Conservation (phyloP, 306 rosid genomes). For the Prunus kanzakura region DNA sequence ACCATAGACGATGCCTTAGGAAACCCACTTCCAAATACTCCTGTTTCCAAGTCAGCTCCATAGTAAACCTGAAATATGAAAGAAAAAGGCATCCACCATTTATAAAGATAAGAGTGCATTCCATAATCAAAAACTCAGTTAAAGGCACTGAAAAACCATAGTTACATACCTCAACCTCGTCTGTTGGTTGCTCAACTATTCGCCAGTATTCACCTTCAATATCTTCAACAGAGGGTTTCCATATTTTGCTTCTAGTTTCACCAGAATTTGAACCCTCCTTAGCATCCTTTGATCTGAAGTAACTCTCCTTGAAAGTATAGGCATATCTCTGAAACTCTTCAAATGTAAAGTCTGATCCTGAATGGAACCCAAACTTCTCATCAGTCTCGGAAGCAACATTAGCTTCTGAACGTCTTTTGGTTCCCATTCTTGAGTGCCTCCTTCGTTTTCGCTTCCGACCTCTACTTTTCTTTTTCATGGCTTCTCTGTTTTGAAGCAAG, state of each 20-base stretch:
- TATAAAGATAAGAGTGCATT: constrained; percentile 6
- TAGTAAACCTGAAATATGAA: constrained; percentile 64
- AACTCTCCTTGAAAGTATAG: constrained; percentile 57
- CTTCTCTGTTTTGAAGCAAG: constrained; percentile 94
- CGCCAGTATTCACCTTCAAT: constrained; percentile 99
- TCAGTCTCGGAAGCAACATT: constrained; percentile 50
- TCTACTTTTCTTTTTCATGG: constrained; percentile 82
- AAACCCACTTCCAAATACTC: constrained; percentile 87
- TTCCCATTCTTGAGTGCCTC: constrained; percentile 54
- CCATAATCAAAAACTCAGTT: background rate
- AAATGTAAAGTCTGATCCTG: constrained; percentile 76
- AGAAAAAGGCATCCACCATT: constrained; percentile 15
- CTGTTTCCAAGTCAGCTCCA: constrained; percentile 96
- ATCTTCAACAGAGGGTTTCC: constrained; percentile 66
- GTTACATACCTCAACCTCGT: constrained; percentile 82
- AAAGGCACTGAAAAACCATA: background rate
- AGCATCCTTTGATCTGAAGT: constrained; percentile 54
- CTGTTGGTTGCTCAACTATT: constrained; percentile 79
- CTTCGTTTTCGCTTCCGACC: constrained; percentile 76
- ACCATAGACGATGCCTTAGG: constrained; percentile 57
- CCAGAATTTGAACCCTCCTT: constrained; percentile 27
- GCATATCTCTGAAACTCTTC: constrained; percentile 64
- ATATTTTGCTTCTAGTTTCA: constrained; percentile 28
- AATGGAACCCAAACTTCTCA: constrained; percentile 80
- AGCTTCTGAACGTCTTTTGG: constrained; percentile 54